Base-by-base conservation (phyloP, 2,329 filamentous ascomycete species). In the Ascochyta viciae-villosae region DNA sequence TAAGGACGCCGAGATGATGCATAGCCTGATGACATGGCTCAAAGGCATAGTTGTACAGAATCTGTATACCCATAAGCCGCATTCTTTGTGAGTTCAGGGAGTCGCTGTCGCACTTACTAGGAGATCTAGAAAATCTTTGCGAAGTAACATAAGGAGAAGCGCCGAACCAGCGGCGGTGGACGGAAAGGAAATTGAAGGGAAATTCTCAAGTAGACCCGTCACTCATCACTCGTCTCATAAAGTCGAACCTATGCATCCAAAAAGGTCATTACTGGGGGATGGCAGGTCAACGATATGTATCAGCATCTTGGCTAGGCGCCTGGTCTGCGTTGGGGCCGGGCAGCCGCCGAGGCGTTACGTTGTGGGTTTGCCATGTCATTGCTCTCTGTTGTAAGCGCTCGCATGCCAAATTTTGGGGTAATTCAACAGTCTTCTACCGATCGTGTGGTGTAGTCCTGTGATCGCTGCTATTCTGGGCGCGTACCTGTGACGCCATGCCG, bases 31-130 rank as follows among this genome's bases (percentile, higher is more conserved):
- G 51, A 67, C 61, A 67, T 68, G 71, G 67, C 73, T 69, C 63
- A 74, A 58, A 69, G 72, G 67, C 74, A 76, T 76, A 76, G 61
- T 73, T 63, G 67, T 75, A 74, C 73, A 73, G 54, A 57, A 66
- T 61, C 70, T 73, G 62, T 48, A 57, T 56, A 55, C 50, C 35
- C 29, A 63, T 75, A 59, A 74, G 68, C 68, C 65, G 57, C 65
- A 70, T 72, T 63, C 63, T 61, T 48, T 44, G 23, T 42, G 38
- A 12, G 34, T 41, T 34, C 15, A 23, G 10, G 35, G 27, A 34
- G 47, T 39, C 52, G 49, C 23, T 49, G 34, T 60, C 60, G 47
- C 67, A 74, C 68, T 71, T 58, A 66, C 61, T 63, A 70, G 61
- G 63, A 68, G 64, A 71, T 64, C 59, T 65, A 67, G 60, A 39